Base-by-base conservation (phyloP, 2,329 filamentous ascomycete species). In the Annulohypoxylon truncatum region DNA sequence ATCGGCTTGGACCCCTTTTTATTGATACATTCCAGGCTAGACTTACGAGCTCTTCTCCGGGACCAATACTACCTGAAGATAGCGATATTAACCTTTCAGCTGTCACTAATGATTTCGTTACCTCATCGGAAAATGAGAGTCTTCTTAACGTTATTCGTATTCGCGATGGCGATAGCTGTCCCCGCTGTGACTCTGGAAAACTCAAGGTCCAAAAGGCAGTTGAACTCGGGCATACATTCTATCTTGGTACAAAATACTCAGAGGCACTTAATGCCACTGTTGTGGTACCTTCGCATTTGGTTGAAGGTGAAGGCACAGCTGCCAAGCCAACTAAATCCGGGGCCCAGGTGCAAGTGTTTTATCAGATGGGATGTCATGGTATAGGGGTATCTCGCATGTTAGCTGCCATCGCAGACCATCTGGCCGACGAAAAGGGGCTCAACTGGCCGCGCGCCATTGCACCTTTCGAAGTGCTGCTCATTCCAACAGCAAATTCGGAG, bases 321-420 rank as follows among this genome's bases (percentile, higher is more conserved):
- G 68, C 35, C n/a, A 44, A 44, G 5, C 10, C 12, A 22, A 76
- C n/a, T 70, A 33, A 1, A 29, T 55, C 22, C 57, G 63, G 12
- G 71, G 75, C 13, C 67, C 73, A 47, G 72, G 70, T n/a, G 75
- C 70, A 26, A 24, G 22, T 46, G 4, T 24, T 83, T 88, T 0
- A 83, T 89, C 89, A 97, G 70, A 99, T 99, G 96, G 96, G 96
- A 59, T 99, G 96, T 77, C 93, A 97, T 76, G 96, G 96, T 0
- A 96, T 99, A 66, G 96, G 96, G 1, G 89, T 99, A 15, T 97
- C 94, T 4, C 90, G 96, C 46, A 89, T 99, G 72, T 90, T 99
- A 66, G 94, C 91, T 7, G 93, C 96, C 1, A 88, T 96, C 0
- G 94, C 94, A 1, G 90, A 95, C 68, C 86, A 90, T 38, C 82